Evolutionary conservation across 257 asterid genomes (phyloP).

Genomic region (Ajuga chamaepitys): DNA sequence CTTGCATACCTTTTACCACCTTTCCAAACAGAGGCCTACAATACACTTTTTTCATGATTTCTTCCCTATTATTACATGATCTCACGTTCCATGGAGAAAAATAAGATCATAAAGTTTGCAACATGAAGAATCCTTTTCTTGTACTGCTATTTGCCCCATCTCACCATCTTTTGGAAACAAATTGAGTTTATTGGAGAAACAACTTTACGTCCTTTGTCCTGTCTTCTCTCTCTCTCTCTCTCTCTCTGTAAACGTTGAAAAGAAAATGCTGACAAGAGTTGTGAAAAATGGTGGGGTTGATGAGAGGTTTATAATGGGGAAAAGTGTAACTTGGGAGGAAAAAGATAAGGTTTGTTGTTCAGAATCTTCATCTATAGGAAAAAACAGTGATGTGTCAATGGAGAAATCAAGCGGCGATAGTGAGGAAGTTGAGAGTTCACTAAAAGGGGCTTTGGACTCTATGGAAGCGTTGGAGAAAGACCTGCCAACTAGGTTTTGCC

Average conservation of each 20-base stretch:
- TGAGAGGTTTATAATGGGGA: constrained; percentile 7
- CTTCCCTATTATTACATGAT: too few species aligned
- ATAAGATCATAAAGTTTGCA: too few species aligned
- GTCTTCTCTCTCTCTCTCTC: background rate
- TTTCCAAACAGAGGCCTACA: too few species aligned
- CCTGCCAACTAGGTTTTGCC: constrained; percentile 48
- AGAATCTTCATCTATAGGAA: constrained; percentile 56
- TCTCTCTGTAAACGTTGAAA: background rate
- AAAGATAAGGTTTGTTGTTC: constrained; percentile 23
- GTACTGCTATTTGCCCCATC: too few species aligned
- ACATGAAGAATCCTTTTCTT: too few species aligned
- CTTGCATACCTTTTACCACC: too few species aligned
- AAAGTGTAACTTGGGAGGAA: constrained; percentile 13
- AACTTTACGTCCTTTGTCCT: too few species aligned
- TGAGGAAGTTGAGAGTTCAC: constrained; percentile 59
- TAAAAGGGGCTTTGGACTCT: constrained; percentile 39
- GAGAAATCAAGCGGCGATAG: constrained; percentile 28
- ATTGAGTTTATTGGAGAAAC: too few species aligned
- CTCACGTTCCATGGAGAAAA: too few species aligned
- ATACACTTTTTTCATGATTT: too few species aligned
- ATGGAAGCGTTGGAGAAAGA: constrained; percentile 51
- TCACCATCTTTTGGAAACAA: background rate
- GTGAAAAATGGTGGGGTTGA: constrained; percentile 30
- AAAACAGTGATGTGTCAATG: constrained; percentile 47
- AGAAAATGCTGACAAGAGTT: constrained; percentile 25